A percentile compares a stretch with the other conserved stretches of the same genome.
These are phyloP conservation scores for Lactifluus hygrophoroides DNA, from an alignment of 768 basidiomycete genomes.

Conservation along the genomic window DNA sequence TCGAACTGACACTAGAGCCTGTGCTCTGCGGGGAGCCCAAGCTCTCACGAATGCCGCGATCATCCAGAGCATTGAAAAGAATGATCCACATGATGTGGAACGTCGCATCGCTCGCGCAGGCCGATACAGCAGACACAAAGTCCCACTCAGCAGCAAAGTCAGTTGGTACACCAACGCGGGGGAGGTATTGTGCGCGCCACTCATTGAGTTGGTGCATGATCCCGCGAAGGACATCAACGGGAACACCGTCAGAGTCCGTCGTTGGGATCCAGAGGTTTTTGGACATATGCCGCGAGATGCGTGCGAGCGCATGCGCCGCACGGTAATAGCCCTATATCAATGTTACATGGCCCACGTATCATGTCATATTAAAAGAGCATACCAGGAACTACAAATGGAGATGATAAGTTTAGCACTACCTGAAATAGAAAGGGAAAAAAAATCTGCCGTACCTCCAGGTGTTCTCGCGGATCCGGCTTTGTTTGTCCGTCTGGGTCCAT, in stretches of 20 bases:
- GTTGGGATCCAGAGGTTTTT: slow-evolving; percentile 72
- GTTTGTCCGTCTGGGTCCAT: slow-evolving; percentile 33
- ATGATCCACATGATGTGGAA: slow-evolving; percentile 92
- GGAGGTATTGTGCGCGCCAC: slow-evolving; percentile 74
- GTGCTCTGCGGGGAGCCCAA: slow-evolving; percentile 41
- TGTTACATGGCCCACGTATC: slow-evolving; percentile 13
- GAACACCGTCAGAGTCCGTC: slow-evolving; percentile 70
- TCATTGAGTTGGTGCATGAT: slow-evolving; percentile 50
- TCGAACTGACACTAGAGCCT: slow-evolving; percentile 27
- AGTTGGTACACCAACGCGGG: slow-evolving; percentile 75
- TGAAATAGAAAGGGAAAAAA: neutral
- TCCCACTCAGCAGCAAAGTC: slow-evolving; percentile 86
- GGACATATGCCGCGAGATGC: slow-evolving; percentile 75
- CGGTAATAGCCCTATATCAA: slow-evolving; percentile 66
- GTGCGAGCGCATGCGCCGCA: slow-evolving; percentile 76
- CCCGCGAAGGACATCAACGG: slow-evolving; percentile 49
- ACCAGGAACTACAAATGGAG: slow-evolving; percentile 51
- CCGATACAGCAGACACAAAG: slow-evolving; percentile 68
- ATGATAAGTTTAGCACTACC: slow-evolving; percentile 8
- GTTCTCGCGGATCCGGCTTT: slow-evolving; percentile 51
- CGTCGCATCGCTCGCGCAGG: slow-evolving; percentile 78
- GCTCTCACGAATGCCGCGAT: slow-evolving; percentile 69
- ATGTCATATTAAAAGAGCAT: slow-evolving; percentile 25
- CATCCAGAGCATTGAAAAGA: slow-evolving; percentile 72
- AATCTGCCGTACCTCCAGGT: slow-evolving; percentile 55